phyloP scores from a whole-genome alignment of 192 early-diverging fungal species.

The Mortierella hygrophila region DNA sequence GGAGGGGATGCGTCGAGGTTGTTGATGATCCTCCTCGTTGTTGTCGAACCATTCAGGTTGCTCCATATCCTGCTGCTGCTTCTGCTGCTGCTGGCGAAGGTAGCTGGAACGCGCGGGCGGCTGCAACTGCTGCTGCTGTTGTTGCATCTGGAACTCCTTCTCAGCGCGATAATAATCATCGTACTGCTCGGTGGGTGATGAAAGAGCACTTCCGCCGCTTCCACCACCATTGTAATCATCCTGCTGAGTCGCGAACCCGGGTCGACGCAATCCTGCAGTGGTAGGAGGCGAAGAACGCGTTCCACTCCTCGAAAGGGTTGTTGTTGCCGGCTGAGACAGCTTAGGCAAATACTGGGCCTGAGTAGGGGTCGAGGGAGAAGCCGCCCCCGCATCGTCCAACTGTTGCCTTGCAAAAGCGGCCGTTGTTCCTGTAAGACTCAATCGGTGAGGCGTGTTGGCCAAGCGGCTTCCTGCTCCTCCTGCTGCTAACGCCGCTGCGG shows the following conservation, averaged over 20 bases:
- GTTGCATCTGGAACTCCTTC: constrained; percentile 1
- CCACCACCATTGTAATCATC: background rate
- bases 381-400: background rate
- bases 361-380: background rate
- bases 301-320: constrained; percentile 1
- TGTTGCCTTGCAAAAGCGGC: constrained; percentile 14
- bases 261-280: constrained; percentile 1
- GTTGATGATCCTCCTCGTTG: background rate
- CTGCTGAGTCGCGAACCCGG: background rate
- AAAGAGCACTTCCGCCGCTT: background rate
- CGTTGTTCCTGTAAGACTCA: constrained; percentile 23
- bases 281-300: constrained; percentile 22
- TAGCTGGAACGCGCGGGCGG: background rate
- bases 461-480: background rate
- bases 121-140: constrained; percentile 3
- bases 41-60: constrained; percentile 32
- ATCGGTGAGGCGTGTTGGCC: background rate
- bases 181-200: constrained; percentile 13
- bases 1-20: constrained; percentile 5
- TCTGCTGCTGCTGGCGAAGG: background rate
- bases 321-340: background rate
- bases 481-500: background rate
- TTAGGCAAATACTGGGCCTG: background rate
- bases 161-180: constrained; percentile 16
- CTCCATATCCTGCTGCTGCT: background rate